Evolutionary conservation across 257 asterid genomes (phyloP).

Genomic region (Solanum arcanum): DNA sequence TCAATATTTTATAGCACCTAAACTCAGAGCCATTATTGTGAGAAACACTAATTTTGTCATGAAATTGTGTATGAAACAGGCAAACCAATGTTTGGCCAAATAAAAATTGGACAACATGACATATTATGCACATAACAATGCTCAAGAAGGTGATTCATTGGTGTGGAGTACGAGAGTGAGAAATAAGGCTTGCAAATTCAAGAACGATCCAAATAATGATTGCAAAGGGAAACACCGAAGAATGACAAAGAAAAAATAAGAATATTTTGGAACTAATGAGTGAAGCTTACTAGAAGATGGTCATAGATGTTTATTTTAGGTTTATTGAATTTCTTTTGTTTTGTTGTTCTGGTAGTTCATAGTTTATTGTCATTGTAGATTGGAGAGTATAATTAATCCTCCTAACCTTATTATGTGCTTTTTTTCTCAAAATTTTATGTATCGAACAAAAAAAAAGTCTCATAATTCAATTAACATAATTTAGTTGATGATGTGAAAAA

Average conservation of each 20-base stretch:
- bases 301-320: background rate
- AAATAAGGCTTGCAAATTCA: background rate
- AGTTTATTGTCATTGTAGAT: too few species aligned
- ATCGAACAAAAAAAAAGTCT: background rate
- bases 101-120: background rate
- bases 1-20: background rate
- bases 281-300: background rate
- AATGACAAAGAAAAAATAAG: background rate
- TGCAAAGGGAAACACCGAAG: background rate
- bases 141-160: background rate
- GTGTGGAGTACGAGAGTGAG: background rate
- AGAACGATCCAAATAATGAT: too few species aligned
- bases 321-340: too few species aligned
- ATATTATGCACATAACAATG: too few species aligned
- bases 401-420: background rate
- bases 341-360: background rate
- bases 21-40: background rate
- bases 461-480: background rate
- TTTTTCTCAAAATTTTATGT: background rate
- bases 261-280: too few species aligned
- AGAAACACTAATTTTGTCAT: background rate
- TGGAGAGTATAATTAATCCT: too few species aligned
- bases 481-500: too few species aligned
- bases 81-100: background rate
- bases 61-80: background rate